These are phyloP conservation scores for Claviceps pazoutovae DNA, from an alignment of 2,329 filamentous ascomycete species.

Conservation along the genomic window DNA sequence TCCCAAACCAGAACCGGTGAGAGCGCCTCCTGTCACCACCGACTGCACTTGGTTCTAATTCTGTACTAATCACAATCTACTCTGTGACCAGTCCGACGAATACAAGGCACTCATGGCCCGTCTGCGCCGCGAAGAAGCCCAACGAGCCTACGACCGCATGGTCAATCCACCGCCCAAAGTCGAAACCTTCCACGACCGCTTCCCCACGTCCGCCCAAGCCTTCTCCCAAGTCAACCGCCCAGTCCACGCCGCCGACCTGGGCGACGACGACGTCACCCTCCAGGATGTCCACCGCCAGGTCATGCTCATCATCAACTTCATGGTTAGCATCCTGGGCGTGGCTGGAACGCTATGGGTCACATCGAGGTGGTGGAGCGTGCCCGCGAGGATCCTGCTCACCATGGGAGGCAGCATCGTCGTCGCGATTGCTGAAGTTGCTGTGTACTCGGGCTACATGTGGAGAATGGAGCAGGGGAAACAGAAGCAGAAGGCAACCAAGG, in stretches of 20 bases:
- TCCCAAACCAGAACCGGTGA: conserved; percentile 62
- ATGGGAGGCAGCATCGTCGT: conserved; percentile 57
- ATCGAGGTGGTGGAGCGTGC: conserved; percentile 61
- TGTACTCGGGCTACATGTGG: conserved; percentile 64
- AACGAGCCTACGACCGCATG: conserved; percentile 70
- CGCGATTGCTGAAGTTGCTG: conserved; percentile 60
- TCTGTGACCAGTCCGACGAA: conserved; percentile 47
- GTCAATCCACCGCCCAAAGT: conserved; percentile 41
- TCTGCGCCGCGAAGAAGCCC: conserved; percentile 71
- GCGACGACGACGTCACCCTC: conserved; percentile 52
- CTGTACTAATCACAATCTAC: not conserved
- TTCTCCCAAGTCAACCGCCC: conserved; percentile 42
- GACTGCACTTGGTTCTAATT: conserved; percentile 6
- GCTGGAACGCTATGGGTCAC: conserved; percentile 66
- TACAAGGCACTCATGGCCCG: conserved; percentile 81
- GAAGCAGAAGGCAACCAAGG: conserved; percentile 44
- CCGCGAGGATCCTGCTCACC: conserved; percentile 54
- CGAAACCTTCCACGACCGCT: conserved; percentile 47
- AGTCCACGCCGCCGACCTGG: conserved; percentile 29
- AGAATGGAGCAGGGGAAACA: conserved; percentile 54
- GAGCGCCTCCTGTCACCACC: conserved; percentile 14
- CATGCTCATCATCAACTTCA: conserved; percentile 75
- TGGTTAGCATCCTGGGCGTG: conserved; percentile 72
- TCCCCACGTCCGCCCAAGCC: conserved; percentile 38
- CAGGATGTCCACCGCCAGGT: conserved; percentile 69